phyloP scores from a whole-genome alignment of 2,329 filamentous ascomycete species.

The Cladosporium cucumerinum region DNA sequence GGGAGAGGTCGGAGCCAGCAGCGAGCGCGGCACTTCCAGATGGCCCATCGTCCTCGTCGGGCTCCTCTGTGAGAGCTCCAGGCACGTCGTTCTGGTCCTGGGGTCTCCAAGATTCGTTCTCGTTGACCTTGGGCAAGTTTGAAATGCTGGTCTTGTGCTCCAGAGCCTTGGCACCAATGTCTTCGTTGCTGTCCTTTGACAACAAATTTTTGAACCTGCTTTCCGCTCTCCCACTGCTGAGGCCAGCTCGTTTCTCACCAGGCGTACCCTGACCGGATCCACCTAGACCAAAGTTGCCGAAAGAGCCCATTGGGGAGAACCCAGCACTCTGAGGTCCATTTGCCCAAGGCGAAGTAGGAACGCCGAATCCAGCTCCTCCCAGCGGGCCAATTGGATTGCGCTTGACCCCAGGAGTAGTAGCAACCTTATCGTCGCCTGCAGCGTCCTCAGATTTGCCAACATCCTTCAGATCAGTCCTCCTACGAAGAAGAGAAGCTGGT shows the following conservation, averaged over 20 bases:
- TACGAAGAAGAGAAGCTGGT: slow-evolving; percentile 57
- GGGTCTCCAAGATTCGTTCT: slow-evolving; percentile 51
- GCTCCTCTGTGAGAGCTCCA: slow-evolving; percentile 63
- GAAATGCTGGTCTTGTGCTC: slow-evolving; percentile 56
- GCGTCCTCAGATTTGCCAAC: slow-evolving; percentile 31
- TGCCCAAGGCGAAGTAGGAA: slow-evolving; percentile 56
- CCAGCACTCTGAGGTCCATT: slow-evolving; percentile 59
- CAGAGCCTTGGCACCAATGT: slow-evolving; percentile 40
- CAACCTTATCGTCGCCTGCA: slow-evolving; percentile 35
- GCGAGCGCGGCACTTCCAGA: slow-evolving; percentile 71
- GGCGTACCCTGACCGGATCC: slow-evolving; percentile 45
- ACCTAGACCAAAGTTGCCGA: slow-evolving; percentile 80
- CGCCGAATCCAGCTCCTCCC: slow-evolving; percentile 44
- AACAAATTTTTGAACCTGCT: slow-evolving; percentile 85
- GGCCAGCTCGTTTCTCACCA: slow-evolving; percentile 67
- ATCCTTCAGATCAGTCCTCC: slow-evolving; percentile 61
- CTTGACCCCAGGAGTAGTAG: slow-evolving; percentile 52
- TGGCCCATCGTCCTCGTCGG: slow-evolving; percentile 55
- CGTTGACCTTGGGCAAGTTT: slow-evolving; percentile 53
- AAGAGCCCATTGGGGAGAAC: slow-evolving; percentile 74
- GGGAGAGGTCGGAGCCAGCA: slow-evolving; percentile 68
- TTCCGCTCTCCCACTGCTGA: slow-evolving; percentile 66
- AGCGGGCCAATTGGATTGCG: slow-evolving; percentile 55
- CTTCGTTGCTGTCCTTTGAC: slow-evolving; percentile 71
- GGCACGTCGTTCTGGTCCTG: slow-evolving; percentile 24